These are phyloP conservation scores for Penicillium sp. DNA, from an alignment of 2,329 filamentous ascomycete species.

Conservation along the genomic window DNA sequence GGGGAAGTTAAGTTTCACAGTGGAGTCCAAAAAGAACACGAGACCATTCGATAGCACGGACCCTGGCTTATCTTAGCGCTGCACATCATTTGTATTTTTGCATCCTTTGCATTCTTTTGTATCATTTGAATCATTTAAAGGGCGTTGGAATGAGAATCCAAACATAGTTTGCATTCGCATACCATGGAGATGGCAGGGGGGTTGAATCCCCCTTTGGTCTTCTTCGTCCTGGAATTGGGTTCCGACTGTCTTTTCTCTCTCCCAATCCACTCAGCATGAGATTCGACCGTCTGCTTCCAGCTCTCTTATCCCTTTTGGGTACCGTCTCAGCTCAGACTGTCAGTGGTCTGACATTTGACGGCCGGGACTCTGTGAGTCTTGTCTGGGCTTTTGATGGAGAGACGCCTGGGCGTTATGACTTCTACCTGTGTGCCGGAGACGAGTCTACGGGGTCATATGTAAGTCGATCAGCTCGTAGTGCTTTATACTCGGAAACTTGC, in stretches of 20 bases:
- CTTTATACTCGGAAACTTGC: not conserved
- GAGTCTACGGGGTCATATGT: constrained; percentile 50
- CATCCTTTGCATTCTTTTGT: not conserved
- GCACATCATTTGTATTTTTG: constrained; percentile 9
- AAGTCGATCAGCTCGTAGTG: constrained; percentile 9
- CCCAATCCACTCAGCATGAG: constrained; percentile 26
- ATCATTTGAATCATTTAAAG: not conserved
- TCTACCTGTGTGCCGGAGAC: constrained; percentile 59
- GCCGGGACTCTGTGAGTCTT: constrained; percentile 46
- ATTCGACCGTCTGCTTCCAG: constrained; percentile 26
- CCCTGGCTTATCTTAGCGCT: constrained; percentile 13
- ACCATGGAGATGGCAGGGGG: constrained; percentile 11
- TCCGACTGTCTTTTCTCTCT: constrained; percentile 1
- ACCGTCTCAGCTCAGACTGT: constrained; percentile 49
- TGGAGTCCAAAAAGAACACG: constrained; percentile 1
- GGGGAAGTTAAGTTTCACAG: constrained; percentile 1
- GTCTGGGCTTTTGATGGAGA: constrained; percentile 18
- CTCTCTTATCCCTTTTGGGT: constrained; percentile 38
- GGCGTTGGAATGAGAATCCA: not conserved
- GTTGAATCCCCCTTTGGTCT: not conserved
- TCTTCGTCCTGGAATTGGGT: not conserved
- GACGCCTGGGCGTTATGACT: constrained; percentile 44
- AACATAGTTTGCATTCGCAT: not conserved
- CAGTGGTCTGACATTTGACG: constrained; percentile 49
- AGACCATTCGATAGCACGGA: constrained; percentile 13